Conservation (phyloP, 257 asterid species). For the Linaria vulgaris region DNA sequence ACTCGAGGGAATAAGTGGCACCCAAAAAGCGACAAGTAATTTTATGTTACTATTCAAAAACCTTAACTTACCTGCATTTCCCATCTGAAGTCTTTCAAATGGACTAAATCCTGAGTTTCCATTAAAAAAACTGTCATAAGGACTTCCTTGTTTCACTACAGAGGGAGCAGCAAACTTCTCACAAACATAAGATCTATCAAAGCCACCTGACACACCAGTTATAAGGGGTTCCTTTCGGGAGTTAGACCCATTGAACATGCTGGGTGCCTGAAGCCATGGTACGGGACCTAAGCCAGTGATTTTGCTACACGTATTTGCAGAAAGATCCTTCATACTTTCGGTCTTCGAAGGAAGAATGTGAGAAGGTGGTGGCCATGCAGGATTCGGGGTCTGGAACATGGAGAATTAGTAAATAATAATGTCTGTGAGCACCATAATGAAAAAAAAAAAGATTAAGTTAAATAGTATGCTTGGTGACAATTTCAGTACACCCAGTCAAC, state of each 20-base stretch:
- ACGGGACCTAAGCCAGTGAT: slow-evolving; percentile 80
- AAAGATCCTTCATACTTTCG: slow-evolving; percentile 74
- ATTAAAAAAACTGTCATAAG: slow-evolving; percentile 44
- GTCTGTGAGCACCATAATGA: slow-evolving; percentile 4
- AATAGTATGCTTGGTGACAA: not conserved
- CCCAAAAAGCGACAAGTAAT: slow-evolving; percentile 17
- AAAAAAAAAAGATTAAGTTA: slow-evolving; percentile 2
- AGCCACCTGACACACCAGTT: slow-evolving; percentile 44
- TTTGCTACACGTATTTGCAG: slow-evolving; percentile 62
- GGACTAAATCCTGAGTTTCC: slow-evolving; percentile 53
- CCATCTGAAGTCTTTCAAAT: slow-evolving; percentile 48
- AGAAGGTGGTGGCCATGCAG: slow-evolving; percentile 99
- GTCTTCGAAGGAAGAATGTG: slow-evolving; percentile 73
- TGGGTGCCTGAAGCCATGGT: slow-evolving; percentile 83
- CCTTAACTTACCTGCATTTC: slow-evolving; percentile 51
- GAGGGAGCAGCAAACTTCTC: slow-evolving; percentile 47
- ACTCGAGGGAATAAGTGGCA: slow-evolving; percentile 2
- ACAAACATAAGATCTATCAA: slow-evolving; percentile 39
- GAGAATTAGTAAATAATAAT: slow-evolving; percentile 15
- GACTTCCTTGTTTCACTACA: slow-evolving; percentile 44
- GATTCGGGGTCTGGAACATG: slow-evolving; percentile 84
- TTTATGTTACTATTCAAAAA: not conserved
- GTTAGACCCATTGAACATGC: slow-evolving; percentile 51
- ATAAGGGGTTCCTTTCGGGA: slow-evolving; percentile 55
- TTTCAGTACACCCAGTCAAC: slow-evolving; percentile 8